Percentiles rank a stretch among this genome's conserved stretches.
These are phyloP conservation scores for Babesia ovata DNA, from an alignment of 169 alveolate species.

Conservation along the genomic window DNA sequence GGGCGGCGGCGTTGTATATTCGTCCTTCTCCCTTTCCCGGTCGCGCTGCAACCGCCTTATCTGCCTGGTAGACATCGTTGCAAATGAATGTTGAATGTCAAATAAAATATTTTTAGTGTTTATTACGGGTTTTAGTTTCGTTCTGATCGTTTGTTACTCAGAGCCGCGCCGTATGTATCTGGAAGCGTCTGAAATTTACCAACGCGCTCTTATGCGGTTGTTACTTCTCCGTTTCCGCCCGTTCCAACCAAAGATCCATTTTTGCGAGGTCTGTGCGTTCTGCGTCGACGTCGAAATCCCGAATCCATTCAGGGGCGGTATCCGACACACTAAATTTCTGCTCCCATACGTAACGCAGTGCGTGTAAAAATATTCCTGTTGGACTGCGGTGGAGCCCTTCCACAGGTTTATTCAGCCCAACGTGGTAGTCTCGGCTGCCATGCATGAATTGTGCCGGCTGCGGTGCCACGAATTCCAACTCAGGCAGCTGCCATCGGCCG, in stretches of 20 bases:
- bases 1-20: slow-evolving; percentile 3
- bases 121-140: not conserved
- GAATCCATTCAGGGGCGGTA: slow-evolving; percentile 44
- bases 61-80: slow-evolving; percentile 58
- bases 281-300: slow-evolving; percentile 35
- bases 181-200: not conserved
- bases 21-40: slow-evolving; percentile 16
- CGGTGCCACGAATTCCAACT: slow-evolving; percentile 10
- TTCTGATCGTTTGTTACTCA: no score
- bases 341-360: slow-evolving; percentile 74
- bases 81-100: not conserved
- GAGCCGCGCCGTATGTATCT: not conserved
- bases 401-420: slow-evolving; percentile 14
- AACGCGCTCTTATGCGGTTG: not conserved
- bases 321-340: slow-evolving; percentile 40
- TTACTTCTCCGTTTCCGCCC: not conserved
- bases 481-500: slow-evolving; percentile 45
- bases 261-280: not conserved
- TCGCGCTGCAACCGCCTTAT: slow-evolving; percentile 47
- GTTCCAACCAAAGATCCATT: slow-evolving; percentile 14
- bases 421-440: slow-evolving; percentile 16
- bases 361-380: slow-evolving; percentile 77
- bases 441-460: not conserved
- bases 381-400: slow-evolving; percentile 53
- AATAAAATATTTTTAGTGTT: not conserved